Conservation (phyloP, 495 filamentous ascomycete genomes). For the Aspergillus bertholletiae region DNA sequence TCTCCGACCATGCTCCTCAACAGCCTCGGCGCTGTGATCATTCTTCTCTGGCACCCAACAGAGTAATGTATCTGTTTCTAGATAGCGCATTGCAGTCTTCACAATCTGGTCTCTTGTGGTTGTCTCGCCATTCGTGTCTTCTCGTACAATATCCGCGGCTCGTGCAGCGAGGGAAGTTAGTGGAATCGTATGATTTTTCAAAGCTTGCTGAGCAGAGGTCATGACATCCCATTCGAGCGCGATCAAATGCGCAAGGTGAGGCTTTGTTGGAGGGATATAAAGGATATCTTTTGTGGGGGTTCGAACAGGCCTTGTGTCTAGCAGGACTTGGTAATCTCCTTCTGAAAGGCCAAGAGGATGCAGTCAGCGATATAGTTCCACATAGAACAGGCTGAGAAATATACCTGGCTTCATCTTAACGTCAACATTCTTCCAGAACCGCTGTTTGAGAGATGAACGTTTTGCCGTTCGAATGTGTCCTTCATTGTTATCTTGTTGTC, state of each 20-base stretch:
- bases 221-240: slow-evolving; percentile 92
- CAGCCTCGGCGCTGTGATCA: slow-evolving; percentile 21
- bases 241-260: slow-evolving; percentile 78
- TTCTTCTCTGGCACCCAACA: slow-evolving; percentile 77
- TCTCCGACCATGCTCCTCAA: slow-evolving; percentile 23
- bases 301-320: slow-evolving; percentile 78
- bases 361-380: background rate
- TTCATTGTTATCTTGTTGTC: slow-evolving; percentile 51
- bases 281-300: slow-evolving; percentile 70
- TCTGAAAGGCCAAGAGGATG: slow-evolving; percentile 28
- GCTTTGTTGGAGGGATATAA: slow-evolving; percentile 67
- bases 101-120: slow-evolving; percentile 56
- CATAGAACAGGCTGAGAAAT: slow-evolving; percentile 28
- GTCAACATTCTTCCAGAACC: slow-evolving; percentile 82
- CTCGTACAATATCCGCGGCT: slow-evolving; percentile 69
- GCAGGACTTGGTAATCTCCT: slow-evolving; percentile 64
- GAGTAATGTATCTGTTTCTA: slow-evolving; percentile 90
- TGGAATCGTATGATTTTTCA: slow-evolving; percentile 77
- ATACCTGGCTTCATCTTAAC: slow-evolving; percentile 52
- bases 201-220: slow-evolving; percentile 70
- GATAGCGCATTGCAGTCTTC: slow-evolving; percentile 70
- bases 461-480: slow-evolving; percentile 31
- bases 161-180: slow-evolving; percentile 82
- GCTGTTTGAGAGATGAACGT: slow-evolving; percentile 53
- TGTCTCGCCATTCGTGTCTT: slow-evolving; percentile 50